Evolutionary conservation across 345 rosid species (phyloP), one percentile per base, ranked within the genome.

Genomic region (Stellera chamaejasme): DNA sequence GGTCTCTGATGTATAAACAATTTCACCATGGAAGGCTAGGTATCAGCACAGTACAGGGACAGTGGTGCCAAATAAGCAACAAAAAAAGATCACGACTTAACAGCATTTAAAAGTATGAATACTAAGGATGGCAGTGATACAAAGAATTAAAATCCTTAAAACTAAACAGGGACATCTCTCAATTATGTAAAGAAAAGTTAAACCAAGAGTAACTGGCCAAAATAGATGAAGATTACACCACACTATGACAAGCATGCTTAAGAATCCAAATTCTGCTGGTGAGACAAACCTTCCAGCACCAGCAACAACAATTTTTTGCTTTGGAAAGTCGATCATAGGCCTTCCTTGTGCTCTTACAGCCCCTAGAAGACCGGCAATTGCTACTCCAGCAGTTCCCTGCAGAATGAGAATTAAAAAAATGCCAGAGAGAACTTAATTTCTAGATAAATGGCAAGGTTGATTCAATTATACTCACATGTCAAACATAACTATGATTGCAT

Each of bases 321-420:
- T 93, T 36, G 99, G 96, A 61, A 93, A 93, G 77, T 88, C 99
- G 58, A 93, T 83, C 96, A 93, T 86, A 10, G 99, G 78, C 72
- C 90, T 73, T 61, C 99, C 99, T 70, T 93, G 94, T 63, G 97
- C 97, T 79, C 99, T 84, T 59, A 89, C 99, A 49, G 97, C 97
- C 71, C 99, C 97, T 76, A 92, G 80, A 73, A 88, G 96, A 54
- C 99, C 98, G 77, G 96, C 96, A 49, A 89, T 75, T 52, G 99
- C 99, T 67, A 93, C 98, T 72, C 98, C 99, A 59, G 97, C 97
- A 26, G 99, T 93, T 64, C 97, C 99, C 97, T 89, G 69, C 56
- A 50, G 10, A 15, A 41, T 55, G 43, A 42, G 43, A 57, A 56
- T 45, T 48, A 65, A 43, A 43, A 36, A 11, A 25, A 42, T 23